Evolutionary conservation across 2,329 filamentous ascomycete genomes (phyloP).

Genomic region (Calonectria hawksworthii): DNA sequence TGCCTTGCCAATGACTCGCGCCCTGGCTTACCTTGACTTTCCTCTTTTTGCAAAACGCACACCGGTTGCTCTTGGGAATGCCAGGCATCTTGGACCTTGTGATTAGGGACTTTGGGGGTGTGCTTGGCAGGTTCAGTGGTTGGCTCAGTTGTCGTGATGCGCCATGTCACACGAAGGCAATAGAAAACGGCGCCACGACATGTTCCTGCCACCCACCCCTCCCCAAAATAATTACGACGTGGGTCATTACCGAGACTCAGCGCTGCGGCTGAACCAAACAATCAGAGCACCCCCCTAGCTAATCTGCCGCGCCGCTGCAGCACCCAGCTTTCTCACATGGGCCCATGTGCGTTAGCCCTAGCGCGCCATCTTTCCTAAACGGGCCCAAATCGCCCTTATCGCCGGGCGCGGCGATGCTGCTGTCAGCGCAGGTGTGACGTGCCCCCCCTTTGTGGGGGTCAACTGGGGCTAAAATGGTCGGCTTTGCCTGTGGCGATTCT

Average conservation of each 20-base stretch:
- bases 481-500: neutral
- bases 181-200: neutral
- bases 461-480: neutral
- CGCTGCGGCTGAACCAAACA: neutral
- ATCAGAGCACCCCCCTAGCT: neutral
- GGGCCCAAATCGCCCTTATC: neutral
- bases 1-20: neutral
- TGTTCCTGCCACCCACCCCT: neutral
- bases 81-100: neutral
- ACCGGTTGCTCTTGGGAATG: neutral
- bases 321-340: neutral
- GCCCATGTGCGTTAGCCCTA: neutral
- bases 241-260: neutral
- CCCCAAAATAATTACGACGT: neutral
- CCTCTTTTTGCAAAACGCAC: neutral
- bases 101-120: neutral
- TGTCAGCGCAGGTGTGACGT: neutral
- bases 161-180: neutral
- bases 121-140: neutral
- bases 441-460: neutral
- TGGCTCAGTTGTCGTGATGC: neutral
- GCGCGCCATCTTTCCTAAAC: neutral
- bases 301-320: neutral
- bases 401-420: neutral
- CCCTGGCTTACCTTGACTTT: conserved; percentile 2